Evolutionary conservation across 176 grass and related monocot genomes (phyloP).

Genomic region (Oryza meyeriana): DNA sequence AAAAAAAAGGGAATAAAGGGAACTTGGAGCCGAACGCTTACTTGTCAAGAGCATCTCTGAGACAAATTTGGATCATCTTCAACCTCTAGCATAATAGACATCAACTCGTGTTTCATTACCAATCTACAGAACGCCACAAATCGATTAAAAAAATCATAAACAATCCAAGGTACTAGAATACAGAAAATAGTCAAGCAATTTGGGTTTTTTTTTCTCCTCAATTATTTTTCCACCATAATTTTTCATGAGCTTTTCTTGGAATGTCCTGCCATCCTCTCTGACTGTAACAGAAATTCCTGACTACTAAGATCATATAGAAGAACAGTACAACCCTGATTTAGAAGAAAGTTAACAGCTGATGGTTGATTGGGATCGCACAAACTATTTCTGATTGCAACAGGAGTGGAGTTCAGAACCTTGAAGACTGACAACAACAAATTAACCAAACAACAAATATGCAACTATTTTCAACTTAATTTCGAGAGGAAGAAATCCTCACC

Average conservation of each 20-base stretch:
- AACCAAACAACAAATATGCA: neutral
- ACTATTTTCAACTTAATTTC: neutral
- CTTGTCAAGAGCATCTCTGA: slow-evolving; percentile 90
- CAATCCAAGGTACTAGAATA: neutral
- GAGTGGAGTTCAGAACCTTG: neutral
- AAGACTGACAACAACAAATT: slow-evolving; percentile 19
- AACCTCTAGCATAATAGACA: too few relatives aligned
- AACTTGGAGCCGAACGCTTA: slow-evolving; percentile 28
- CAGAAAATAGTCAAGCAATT: slow-evolving; percentile 9
- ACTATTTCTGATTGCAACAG: slow-evolving; percentile 11
- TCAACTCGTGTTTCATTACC: slow-evolving; percentile 88
- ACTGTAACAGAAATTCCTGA: slow-evolving; percentile 93
- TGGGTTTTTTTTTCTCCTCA: slow-evolving; percentile 18
- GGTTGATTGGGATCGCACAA: slow-evolving; percentile 15
- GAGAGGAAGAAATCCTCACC: neutral
- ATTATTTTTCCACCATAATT: slow-evolving; percentile 56
- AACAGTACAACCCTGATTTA: slow-evolving; percentile 60
- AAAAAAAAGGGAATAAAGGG: slow-evolving; percentile 7
- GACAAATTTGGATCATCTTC: slow-evolving; percentile 86
- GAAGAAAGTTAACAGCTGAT: slow-evolving; percentile 14
- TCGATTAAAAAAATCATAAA: neutral
- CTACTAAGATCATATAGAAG: too few relatives aligned
- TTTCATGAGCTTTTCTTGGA: slow-evolving; percentile 99
- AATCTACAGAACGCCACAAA: slow-evolving; percentile 51
- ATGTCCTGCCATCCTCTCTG: slow-evolving; percentile 88